Percentiles rank a stretch among this genome's conserved stretches.
Evolutionary conservation across 2,329 filamentous ascomycete species (phyloP).

Genomic region (Nemania sp.): DNA sequence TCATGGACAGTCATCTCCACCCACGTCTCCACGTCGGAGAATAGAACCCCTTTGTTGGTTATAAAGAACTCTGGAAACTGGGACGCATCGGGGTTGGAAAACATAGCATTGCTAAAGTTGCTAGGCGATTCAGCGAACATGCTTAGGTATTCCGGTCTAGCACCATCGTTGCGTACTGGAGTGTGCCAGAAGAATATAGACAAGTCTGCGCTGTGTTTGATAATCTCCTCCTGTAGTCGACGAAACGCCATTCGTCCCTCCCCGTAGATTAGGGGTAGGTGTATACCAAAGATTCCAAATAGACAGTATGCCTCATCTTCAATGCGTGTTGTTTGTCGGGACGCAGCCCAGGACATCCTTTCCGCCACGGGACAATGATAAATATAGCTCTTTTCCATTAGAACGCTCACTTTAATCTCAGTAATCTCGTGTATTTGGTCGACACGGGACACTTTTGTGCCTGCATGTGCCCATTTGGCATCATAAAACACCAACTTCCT

Average conservation of each 20-base stretch:
- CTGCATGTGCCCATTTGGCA: slow-evolving; percentile 36
- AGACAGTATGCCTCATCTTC: slow-evolving; percentile 49
- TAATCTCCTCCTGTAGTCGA: slow-evolving; percentile 44
- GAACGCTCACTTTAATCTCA: slow-evolving; percentile 29
- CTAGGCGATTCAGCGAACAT: slow-evolving; percentile 21
- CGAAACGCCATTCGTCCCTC: slow-evolving; percentile 45
- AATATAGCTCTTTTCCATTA: slow-evolving; percentile 23
- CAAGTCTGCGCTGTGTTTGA: slow-evolving; percentile 41
- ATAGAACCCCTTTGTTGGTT: slow-evolving; percentile 22
- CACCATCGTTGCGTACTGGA: slow-evolving; percentile 13
- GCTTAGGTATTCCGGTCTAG: not conserved
- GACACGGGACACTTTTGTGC: slow-evolving; percentile 36
- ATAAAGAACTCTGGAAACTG: slow-evolving; percentile 14
- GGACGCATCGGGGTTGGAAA: not conserved
- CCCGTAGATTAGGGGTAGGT: slow-evolving; percentile 47
- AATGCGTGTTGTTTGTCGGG: slow-evolving; percentile 41
- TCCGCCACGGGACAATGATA: slow-evolving; percentile 29
- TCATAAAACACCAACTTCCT: slow-evolving; percentile 38
- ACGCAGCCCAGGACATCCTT: slow-evolving; percentile 46
- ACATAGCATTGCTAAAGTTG: not conserved
- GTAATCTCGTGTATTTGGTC: slow-evolving; percentile 37
- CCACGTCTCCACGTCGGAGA: not conserved
- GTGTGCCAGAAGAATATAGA: slow-evolving; percentile 42
- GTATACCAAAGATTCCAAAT: slow-evolving; percentile 46
- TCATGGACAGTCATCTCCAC: not conserved